Conservation (phyloP, 2,329 filamentous ascomycete species). For the Corniculantispora saksenae region DNA sequence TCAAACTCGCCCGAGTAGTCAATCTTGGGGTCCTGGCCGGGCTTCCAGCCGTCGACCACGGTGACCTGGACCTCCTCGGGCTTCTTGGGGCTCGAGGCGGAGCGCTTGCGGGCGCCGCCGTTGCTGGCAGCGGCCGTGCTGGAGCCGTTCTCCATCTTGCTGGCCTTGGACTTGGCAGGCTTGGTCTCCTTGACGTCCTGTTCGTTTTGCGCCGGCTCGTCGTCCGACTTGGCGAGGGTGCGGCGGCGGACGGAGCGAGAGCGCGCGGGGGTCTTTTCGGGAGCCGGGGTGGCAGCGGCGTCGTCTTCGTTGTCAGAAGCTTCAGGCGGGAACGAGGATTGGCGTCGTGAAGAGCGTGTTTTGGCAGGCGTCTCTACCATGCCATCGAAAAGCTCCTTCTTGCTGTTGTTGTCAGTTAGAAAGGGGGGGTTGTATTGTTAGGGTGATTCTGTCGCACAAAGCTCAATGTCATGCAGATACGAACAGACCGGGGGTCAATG, state of each 20-base stretch:
- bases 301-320: constrained; percentile 51
- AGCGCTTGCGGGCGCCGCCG: not conserved
- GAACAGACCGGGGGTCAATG: not conserved
- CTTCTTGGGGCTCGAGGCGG: constrained; percentile 13
- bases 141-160: constrained; percentile 7
- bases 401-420: constrained; percentile 40
- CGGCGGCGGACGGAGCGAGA: constrained; percentile 45
- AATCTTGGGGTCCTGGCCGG: constrained; percentile 61
- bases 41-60: constrained; percentile 56
- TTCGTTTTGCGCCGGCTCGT: constrained; percentile 50
- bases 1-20: constrained; percentile 70
- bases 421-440: not conserved
- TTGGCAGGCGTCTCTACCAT: constrained; percentile 58
- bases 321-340: constrained; percentile 48
- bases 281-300: constrained; percentile 43
- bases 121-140: constrained; percentile 22
- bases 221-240: constrained; percentile 51
- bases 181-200: constrained; percentile 18
- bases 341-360: constrained; percentile 50
- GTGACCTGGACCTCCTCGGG: constrained; percentile 27
- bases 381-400: constrained; percentile 62
- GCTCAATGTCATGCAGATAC: not conserved
- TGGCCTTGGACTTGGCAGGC: constrained; percentile 8
- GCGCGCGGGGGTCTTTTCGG: constrained; percentile 40
- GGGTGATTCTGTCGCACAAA: not conserved